Conservation (phyloP, 352 stramenopile species). For the Globisporangium camurandrum region DNA sequence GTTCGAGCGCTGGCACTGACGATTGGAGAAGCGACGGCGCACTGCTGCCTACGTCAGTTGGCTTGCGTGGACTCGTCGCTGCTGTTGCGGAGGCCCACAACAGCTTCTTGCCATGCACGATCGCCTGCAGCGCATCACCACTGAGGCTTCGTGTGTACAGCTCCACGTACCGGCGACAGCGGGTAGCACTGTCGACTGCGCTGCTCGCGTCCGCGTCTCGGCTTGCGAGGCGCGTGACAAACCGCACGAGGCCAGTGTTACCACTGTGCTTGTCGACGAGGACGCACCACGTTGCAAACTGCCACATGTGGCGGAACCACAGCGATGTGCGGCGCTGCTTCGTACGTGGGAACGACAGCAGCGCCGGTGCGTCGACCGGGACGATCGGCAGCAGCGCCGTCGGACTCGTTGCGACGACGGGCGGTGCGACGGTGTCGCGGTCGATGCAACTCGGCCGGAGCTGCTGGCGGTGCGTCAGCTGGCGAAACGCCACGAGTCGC, state of each 20-base stretch:
- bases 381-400: conserved; percentile 34
- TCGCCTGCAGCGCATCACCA: conserved; percentile 28
- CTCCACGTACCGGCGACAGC: conserved; percentile 27
- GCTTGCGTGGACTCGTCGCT: conserved; percentile 17
- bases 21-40: background rate
- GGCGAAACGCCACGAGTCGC: conserved; percentile 25
- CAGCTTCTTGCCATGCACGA: conserved; percentile 29
- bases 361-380: conserved; percentile 5
- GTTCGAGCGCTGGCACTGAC: conserved; percentile 19
- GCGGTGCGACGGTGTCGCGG: conserved; percentile 25
- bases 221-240: conserved; percentile 2
- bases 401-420: conserved; percentile 21
- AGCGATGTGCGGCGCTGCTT: conserved; percentile 27
- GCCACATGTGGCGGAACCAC: conserved; percentile 68
- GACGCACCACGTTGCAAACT: conserved; percentile 46
- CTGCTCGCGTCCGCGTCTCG: background rate
- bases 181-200: conserved; percentile 5
- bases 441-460: conserved; percentile 50
- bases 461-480: conserved; percentile 20
- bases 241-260: conserved; percentile 6
- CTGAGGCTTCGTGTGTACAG: conserved; percentile 53
- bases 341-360: conserved; percentile 8
- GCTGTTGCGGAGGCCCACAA: conserved; percentile 8
- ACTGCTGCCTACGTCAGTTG: background rate
- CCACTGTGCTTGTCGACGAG: conserved; percentile 22